Evolutionary conservation across 208 protist species (phyloP).

Genomic region (Crithidia bombi): DNA sequence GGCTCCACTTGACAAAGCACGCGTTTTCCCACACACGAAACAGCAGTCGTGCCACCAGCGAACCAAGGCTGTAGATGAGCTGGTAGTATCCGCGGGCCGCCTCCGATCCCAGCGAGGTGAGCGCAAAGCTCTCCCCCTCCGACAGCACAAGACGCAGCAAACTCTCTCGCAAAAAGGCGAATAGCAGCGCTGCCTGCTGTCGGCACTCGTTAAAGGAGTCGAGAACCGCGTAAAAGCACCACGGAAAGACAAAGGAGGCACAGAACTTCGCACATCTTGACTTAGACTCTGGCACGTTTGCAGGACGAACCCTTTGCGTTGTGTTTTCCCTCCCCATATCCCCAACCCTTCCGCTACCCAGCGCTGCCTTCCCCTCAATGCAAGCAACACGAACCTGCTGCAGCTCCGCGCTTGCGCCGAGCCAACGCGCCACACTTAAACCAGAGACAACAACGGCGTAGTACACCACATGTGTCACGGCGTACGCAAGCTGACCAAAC

Average conservation of each 20-base stretch:
- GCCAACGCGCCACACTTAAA: constrained; percentile 22
- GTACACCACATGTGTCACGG: constrained; percentile 50
- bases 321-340: background rate
- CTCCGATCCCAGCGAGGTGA: constrained; percentile 63
- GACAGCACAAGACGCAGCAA: constrained; percentile 82
- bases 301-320: background rate
- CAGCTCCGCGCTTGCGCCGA: constrained; percentile 37
- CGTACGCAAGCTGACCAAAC: constrained; percentile 58
- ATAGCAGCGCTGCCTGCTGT: constrained; percentile 40
- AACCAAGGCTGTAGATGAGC: constrained; percentile 86
- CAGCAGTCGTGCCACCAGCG: constrained; percentile 84
- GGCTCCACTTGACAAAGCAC: constrained; percentile 84
- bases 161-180: constrained; percentile 82
- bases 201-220: constrained; percentile 8
- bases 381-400: constrained; percentile 35
- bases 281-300: background rate
- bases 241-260: constrained; percentile 31
- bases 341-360: background rate
- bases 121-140: constrained; percentile 88
- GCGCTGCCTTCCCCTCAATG: constrained; percentile 8
- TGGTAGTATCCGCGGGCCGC: constrained; percentile 88
- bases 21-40: constrained; percentile 93
- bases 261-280: background rate
- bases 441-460: constrained; percentile 51
- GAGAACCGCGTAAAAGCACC: constrained; percentile 27